Evolutionary conservation across 2,329 filamentous ascomycete species (phyloP), one percentile per base, ranked within the genome.

Genomic region (Aspergillus tanneri): DNA sequence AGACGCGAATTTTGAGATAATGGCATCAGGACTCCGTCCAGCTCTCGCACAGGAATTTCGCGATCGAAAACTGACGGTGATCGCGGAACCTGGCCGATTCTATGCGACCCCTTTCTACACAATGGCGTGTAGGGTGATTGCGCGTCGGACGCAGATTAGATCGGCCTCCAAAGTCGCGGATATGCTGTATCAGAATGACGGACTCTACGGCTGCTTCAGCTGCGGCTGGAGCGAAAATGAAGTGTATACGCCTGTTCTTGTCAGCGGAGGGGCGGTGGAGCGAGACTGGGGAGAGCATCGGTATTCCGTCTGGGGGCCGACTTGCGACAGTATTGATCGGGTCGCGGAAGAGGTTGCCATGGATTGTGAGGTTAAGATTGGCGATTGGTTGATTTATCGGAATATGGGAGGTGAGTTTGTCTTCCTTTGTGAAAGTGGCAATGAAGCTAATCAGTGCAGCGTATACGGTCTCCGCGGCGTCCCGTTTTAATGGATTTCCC

Each of bases 111-210:
- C 36, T 11, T 51, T 52, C 5, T 63, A 56, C 45, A 64, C 62
- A 2, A 43, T 65, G 12, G 51, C 53, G 0, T 57, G 47, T 24
- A 52, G 53, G 11, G 54, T 64, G 3, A 58, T 64, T 41, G 46
- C 56, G 4, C 53, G 59, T 4, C 56, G 59, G 1, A 24, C 46
- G 10, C 52, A 55, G 35, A 43, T 54, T 12, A 46, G 44, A 3
- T 30, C 9, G 19, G 44, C 14, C 5, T 16, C 9, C 9, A 7
- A 10, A 12, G 12, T 27, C 8, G 34, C 35, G 4, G 56, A 62
- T 12, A 65, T 64, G 61, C 52, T 64, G 5, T 65, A 64, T 32
- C 55, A 57, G 16, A 64, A 63, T 21, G 62, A 64, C 46, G 62
- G 62, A 1, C 36, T 65, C 5, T 65, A 63, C 21, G 62, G 62